Evolutionary conservation across 2,329 filamentous ascomycete genomes (phyloP), one percentile per base, ranked within the genome.

Genomic region (Thyridium curvatum): DNA sequence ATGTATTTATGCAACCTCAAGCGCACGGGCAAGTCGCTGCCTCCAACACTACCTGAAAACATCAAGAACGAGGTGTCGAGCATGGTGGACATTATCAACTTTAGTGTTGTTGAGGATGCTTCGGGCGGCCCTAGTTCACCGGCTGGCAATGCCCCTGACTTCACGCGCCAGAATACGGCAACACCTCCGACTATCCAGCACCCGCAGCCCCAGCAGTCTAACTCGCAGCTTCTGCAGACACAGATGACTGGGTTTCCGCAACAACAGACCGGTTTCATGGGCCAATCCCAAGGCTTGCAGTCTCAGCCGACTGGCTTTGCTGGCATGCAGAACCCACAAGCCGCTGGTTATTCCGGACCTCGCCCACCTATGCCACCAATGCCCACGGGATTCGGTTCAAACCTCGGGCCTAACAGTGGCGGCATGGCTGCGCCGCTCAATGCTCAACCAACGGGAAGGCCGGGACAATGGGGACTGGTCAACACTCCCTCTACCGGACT

Each of bases 81-180:
- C 64, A 97, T 98, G 90, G 93, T 98, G 31, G 93, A 98, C 57
- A 98, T 98, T 41, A 98, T 98, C 56, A 95, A 89, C 43, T 98
- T 98, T 59, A 88, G 84, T 50, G 77, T 96, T 17, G 80, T 79
- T 1, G 93, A 98, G 47, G 84, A 91, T 18, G 32, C 39, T 9
- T 31, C 57, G 12, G 50, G 66, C 31, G 64, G 74, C 15, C 6
- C 21, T 26, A 61, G 73, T n/a, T 65, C 68, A 18, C 52, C 63
- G 4, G 70, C 70, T 39, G 77, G 69, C 43, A 90, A 86, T 59
- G 78, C 78, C 13, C 82, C 86, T 1, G 83, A 79, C 51, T 88
- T 91, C 55, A 78, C 75, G 4, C 67, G 72, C 44, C 65, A 68
- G 41, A 71, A 60, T 45, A 68, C 66, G 9, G 61, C 69, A 8